These are phyloP conservation scores for Yarrowia osloensis DNA, from an alignment of 805 yeast species.

Conservation along the genomic window DNA sequence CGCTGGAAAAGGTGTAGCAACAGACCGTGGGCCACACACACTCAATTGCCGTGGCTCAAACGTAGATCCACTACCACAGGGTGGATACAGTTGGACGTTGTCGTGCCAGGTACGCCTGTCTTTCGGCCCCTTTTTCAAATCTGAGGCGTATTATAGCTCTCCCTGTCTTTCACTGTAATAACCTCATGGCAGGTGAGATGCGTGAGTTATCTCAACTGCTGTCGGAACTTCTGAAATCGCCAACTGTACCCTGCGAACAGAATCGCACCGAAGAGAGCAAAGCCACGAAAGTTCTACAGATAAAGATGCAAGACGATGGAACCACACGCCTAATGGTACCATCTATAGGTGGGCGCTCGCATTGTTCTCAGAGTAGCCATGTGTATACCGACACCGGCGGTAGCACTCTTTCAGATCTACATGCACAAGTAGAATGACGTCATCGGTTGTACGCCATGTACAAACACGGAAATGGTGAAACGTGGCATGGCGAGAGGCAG, in stretches of 20 bases:
- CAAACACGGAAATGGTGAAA: neutral
- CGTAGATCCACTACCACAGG: neutral
- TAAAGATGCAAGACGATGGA: no score
- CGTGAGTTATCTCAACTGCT: neutral
- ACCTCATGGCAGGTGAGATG: neutral
- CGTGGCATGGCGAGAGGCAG: neutral
- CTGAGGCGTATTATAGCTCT: neutral
- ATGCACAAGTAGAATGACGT: neutral
- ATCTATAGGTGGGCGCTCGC: no score
- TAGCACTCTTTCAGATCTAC: neutral
- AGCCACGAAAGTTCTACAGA: no score
- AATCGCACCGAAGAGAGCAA: no score
- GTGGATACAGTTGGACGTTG: neutral
- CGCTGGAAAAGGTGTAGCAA: no score
- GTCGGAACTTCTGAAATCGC: no score
- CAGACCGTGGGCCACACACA: neutral
- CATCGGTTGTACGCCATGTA: neutral
- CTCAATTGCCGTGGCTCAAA: neutral
- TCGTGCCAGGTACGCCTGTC: no score
- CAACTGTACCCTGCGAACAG: no score
- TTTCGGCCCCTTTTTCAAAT: neutral
- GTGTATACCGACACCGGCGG: no score
- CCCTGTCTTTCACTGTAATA: neutral
- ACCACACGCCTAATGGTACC: no score
- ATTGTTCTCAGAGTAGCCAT: no score